Base-by-base conservation (phyloP, 2,329 filamentous ascomycete species). In the Pseudogymnoascus sp. region DNA sequence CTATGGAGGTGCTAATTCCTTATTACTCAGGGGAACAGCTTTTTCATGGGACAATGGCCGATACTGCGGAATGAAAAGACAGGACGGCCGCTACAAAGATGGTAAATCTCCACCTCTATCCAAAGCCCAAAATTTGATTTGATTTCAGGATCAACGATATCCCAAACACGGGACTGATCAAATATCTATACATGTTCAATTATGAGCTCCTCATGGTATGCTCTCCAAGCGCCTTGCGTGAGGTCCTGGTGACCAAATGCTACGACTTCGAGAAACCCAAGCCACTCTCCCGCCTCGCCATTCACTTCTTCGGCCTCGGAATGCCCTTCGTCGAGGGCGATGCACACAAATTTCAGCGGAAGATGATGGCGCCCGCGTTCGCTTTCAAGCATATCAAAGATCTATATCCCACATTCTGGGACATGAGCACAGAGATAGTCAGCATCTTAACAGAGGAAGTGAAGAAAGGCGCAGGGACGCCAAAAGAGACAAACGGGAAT, bases 251-350 rank as follows among this genome's bases (percentile, higher is more conserved):
- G 26, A 84, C 83, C 19, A 87, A 85, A 65, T 85, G 80, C 67
- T 91, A 92, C 72, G 83, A 88, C 42, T 93, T 90, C 68, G 71
- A 80, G 53, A 91, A 91, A 71, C 87, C 88, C 0, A 62, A 69
- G 1, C 79, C 81, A 1, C 76, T 93, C 4, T 83, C 82, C 1
- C 80, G 84, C 23, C 78, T 92, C 26, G 40, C 40, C 5, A 42
- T 21, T 21, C 40, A 42, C 17, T 42, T 42, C 19, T 78, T 93
- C 11, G 88, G 90, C 8, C 76, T 87, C 13, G 89, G 90, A 9
- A 78, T 93, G 13, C 76, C 97, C 40, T 78, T 97, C 10, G 89
- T 91, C 1, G 93, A 97, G 75, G 93, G 93, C 19, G 90, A 96
- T 11, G 90, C 93, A 70, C 93, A 97, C 75, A 95, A 89, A 77